Evolutionary conservation across 345 rosid genomes (phyloP).

Genomic region (Populus simonii): DNA sequence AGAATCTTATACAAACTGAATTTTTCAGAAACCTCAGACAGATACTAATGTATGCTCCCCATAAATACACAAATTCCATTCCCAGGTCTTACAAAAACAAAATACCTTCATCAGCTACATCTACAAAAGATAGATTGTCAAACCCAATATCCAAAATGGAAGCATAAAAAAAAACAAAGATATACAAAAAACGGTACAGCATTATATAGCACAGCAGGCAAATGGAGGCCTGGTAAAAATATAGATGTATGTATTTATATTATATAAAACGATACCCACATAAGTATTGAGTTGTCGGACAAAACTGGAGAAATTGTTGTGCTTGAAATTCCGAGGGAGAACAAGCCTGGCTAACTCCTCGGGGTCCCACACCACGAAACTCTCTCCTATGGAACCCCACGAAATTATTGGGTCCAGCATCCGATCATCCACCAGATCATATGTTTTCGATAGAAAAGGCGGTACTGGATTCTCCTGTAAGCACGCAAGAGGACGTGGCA

Average conservation of each 20-base stretch:
- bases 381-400: constrained; percentile 21
- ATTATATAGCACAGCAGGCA: constrained; percentile 8
- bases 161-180: too few species aligned
- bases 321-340: constrained; percentile 35
- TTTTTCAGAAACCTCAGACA: too few species aligned
- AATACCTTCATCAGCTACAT: too few species aligned
- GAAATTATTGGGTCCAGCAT: constrained; percentile 24
- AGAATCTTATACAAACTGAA: too few species aligned
- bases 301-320: constrained; percentile 38
- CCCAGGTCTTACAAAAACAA: too few species aligned
- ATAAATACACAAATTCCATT: too few species aligned
- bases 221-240: not conserved
- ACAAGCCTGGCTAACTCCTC: constrained; percentile 24
- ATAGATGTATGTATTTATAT: not conserved
- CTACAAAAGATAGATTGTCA: too few species aligned
- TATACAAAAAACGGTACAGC: not conserved
- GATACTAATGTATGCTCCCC: too few species aligned
- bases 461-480: constrained; percentile 60
- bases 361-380: constrained; percentile 34
- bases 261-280: constrained; percentile 41
- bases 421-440: constrained; percentile 26
- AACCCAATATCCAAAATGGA: too few species aligned
- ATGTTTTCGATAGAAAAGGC: constrained; percentile 27
- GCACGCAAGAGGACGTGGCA: constrained; percentile 46
- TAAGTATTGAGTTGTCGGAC: constrained; percentile 38